Evolutionary conservation across 2,329 filamentous ascomycete genomes (phyloP).

Genomic region (Epichloe amarillans): DNA sequence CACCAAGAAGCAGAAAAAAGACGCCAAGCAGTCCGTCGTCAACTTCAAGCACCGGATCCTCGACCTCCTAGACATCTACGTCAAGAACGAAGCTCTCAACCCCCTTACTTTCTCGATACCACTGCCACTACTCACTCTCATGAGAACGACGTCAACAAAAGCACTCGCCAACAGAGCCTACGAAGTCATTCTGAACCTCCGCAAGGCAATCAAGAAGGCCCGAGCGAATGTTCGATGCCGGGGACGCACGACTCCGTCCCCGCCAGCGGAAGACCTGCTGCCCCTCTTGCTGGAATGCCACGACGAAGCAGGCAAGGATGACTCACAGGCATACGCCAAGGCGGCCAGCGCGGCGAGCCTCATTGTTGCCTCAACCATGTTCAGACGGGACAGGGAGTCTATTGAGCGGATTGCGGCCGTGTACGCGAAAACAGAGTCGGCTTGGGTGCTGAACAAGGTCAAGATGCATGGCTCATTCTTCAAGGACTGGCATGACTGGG

Average conservation of each 20-base stretch:
- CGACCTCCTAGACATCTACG: conserved; percentile 74
- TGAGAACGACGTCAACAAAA: conserved; percentile 64
- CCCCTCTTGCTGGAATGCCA: conserved; percentile 55
- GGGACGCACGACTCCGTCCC: neutral
- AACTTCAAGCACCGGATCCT: conserved; percentile 93
- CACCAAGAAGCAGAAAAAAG: conserved; percentile 74
- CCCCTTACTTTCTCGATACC: conserved; percentile 54
- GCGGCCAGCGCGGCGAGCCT: conserved; percentile 63
- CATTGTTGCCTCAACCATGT: conserved; percentile 49
- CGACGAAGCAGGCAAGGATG: conserved; percentile 46
- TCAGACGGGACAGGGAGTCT: conserved; percentile 36
- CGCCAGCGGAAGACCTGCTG: conserved; percentile 30
- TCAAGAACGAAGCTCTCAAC: conserved; percentile 63
- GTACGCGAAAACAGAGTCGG: conserved; percentile 47
- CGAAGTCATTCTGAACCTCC: conserved; percentile 59
- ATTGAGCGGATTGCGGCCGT: conserved; percentile 44
- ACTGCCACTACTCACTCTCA: conserved; percentile 61
- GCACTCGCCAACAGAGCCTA: conserved; percentile 61
- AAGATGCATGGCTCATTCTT: conserved; percentile 55
- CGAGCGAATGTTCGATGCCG: conserved; percentile 20
- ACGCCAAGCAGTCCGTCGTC: conserved; percentile 76
- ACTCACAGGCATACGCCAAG: conserved; percentile 57
- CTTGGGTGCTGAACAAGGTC: conserved; percentile 44
- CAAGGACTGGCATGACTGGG: conserved; percentile 64
- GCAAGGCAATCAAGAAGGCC: conserved; percentile 50